phyloP scores from a whole-genome alignment of 1,284 basidiomycete genomes.

The Wolfiporia cocos region DNA sequence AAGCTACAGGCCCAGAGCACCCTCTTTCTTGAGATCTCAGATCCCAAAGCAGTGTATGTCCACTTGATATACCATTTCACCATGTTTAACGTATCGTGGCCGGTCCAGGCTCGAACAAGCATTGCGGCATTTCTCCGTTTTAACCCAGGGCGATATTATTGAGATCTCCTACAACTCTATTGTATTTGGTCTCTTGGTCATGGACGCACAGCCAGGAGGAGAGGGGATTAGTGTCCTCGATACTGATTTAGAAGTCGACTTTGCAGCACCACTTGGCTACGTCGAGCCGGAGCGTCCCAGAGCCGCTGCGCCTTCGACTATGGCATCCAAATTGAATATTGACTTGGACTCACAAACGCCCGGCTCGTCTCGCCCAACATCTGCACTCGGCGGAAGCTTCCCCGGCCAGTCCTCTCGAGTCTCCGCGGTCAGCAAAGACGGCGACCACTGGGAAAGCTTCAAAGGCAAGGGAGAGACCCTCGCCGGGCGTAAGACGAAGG shows the following conservation, averaged over 20 bases:
- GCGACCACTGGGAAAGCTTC: slow-evolving; percentile 87
- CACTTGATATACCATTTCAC: slow-evolving; percentile 1
- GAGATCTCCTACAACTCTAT: slow-evolving; percentile 92
- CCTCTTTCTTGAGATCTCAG: slow-evolving; percentile 92
- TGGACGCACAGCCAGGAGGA: slow-evolving; percentile 89
- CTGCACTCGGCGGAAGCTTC: slow-evolving; percentile 65
- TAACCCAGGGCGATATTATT: slow-evolving; percentile 89
- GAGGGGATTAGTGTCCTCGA: slow-evolving; percentile 90
- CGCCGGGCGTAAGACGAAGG: slow-evolving; percentile 84
- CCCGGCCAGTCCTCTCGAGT: slow-evolving; percentile 39
- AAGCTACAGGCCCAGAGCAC: slow-evolving; percentile 96
- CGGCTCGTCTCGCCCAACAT: slow-evolving; percentile 76
- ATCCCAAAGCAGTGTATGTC: slow-evolving; percentile 93
- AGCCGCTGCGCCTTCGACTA: slow-evolving; percentile 78
- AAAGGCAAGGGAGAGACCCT: slow-evolving; percentile 90
- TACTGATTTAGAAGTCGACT: slow-evolving; percentile 93
- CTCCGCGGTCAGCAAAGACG: slow-evolving; percentile 59
- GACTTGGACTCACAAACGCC: slow-evolving; percentile 80
- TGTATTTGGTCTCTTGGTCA: slow-evolving; percentile 91
- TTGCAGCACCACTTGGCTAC: slow-evolving; percentile 71
- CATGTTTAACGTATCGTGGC: slow-evolving; percentile 1
- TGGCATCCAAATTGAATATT: slow-evolving; percentile 97
- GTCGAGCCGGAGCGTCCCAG: slow-evolving; percentile 90
- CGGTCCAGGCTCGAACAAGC: slow-evolving; percentile 87
- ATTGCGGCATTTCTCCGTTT: slow-evolving; percentile 87